Base-by-base conservation (phyloP, 371 early-diverging fungal species). In the Mucor racemosus region DNA sequence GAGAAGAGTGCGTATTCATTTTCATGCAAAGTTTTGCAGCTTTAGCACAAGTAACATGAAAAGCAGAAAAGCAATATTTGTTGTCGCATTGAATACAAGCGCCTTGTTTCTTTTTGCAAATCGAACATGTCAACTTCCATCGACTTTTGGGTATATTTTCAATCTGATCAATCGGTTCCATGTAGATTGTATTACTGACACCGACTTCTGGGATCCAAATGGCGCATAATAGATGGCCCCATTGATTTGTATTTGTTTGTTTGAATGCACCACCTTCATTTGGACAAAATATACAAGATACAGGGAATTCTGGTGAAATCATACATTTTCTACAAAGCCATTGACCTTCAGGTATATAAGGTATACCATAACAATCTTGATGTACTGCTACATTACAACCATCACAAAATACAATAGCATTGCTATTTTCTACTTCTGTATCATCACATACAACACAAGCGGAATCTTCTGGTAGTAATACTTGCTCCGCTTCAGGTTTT, bases 321-420 rank as follows among this genome's bases (percentile, higher is more conserved):
- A 97, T 94, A 80, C 99, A 99, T 73, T 93, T 94, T 21, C 98
- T 88, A 76, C 99, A 99, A n/a, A 99, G 87, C 99, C 99, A 99
- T 76, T 95, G 97, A 11, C 99, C 99, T 81, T 99, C 99, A 14
- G 99, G 99, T 57, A 99, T 99, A 74, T 93, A 97, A 8, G 99
- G 99, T 33, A 99, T 92, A n/a, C 99, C 99, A 77, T 99, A 99
- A 76, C 99, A 99, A 72, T 97, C 98, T 84, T 99, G 99, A 80
- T 99, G 99, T 5, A 99, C 99, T 11, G 97, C 99, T 40, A 99
- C 75, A 76, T 99, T 97, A 77, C 99, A 99, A 0, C 99, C 97
- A 76, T 99, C 99, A 80, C 99, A 99, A 72, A 97, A 99, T 1
- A 99, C 98, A 60, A 99, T 98, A 0, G 96, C 97, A 72, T 99